Base-by-base conservation (phyloP, 83 land plant species). In the Larix sibirica region DNA sequence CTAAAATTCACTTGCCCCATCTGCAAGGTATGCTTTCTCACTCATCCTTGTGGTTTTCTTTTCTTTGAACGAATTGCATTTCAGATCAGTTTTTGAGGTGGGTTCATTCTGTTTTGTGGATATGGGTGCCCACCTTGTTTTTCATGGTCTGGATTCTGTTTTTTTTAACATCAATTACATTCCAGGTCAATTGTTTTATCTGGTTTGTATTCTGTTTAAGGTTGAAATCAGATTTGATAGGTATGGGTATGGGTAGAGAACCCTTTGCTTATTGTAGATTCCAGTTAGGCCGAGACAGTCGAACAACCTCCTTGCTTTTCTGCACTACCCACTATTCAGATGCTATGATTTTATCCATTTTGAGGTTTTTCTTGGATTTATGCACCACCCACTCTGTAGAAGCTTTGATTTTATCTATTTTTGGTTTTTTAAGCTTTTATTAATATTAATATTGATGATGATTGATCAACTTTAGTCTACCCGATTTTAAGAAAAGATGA, bases 1-100 rank as follows among this genome's bases (percentile, higher is more conserved):
- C 91, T 95, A 85, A 95, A 95, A 79, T 82, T 85, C 80, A 86
- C 61, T 81, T 95, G 98, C 88, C 95, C 90, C 63, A 90, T 95
- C 81, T 95, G 98, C 85, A 95, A 94, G 93, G 98, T 91, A 78
- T 36, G 4, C 4, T 64, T 23, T 47, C 44, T 17, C 13, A 2
- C 5, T 38, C 81, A 17, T 68, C 17, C 38, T 14, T n/a, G 4
- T 6, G 28, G 17, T 20, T 21, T 17, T 60, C 6, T 23, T 5
- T 5, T 4, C 26, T 18, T 13, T 21, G 38, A 42, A 60, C 18
- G 70, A 47, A 23, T 64, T 16, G 24, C 23, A 24, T 62, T 44
- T 2, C 18, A 28, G 6, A 36, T n/a, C 80, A 81, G 67, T 50
- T 79, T 83, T 77, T 73, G 13, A 73, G 0, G 56, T 73, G 77